Conservation (phyloP, 1,284 basidiomycete species). For the Marasmius tenuissimus region DNA sequence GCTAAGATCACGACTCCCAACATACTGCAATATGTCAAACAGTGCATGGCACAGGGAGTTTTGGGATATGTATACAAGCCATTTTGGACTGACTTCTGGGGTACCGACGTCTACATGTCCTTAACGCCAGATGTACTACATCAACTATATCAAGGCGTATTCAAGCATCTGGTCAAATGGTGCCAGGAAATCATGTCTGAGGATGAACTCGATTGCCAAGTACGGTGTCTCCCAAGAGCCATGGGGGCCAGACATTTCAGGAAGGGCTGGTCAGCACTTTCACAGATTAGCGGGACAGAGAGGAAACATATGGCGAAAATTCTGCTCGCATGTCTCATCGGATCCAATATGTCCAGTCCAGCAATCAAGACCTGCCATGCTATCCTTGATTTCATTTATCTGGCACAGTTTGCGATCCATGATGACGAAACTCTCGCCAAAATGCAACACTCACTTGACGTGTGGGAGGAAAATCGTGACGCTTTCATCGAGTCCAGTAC, state of each 20-base stretch:
- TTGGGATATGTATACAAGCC: constrained; percentile 3
- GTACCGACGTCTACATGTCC: constrained; percentile 18
- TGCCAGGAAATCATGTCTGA: constrained; percentile 12
- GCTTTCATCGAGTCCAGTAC: constrained; percentile 22
- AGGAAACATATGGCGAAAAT: constrained; percentile 20
- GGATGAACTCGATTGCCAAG: constrained; percentile 19
- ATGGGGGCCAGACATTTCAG: constrained; percentile 22
- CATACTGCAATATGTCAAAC: background rate
- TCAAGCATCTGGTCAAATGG: constrained; percentile 28
- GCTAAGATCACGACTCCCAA: background rate
- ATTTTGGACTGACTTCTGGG: constrained; percentile 18
- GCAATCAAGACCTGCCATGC: constrained; percentile 14
- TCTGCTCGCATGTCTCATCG: constrained; percentile 19
- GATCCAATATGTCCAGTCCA: constrained; percentile 5
- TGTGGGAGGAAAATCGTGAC: constrained; percentile 26
- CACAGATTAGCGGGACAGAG: constrained; percentile 21
- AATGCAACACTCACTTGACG: constrained; percentile 17
- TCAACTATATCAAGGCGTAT: constrained; percentile 27
- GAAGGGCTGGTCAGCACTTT: constrained; percentile 22
- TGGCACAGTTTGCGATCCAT: constrained; percentile 24
- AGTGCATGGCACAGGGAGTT: constrained; percentile 1
- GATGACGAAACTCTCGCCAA: constrained; percentile 18
- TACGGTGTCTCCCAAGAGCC: constrained; percentile 17
- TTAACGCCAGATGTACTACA: constrained; percentile 32
- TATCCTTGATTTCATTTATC: constrained; percentile 27